These are phyloP conservation scores for Cenococcum geophilum DNA, from an alignment of 495 filamentous ascomycete species.

Conservation along the genomic window DNA sequence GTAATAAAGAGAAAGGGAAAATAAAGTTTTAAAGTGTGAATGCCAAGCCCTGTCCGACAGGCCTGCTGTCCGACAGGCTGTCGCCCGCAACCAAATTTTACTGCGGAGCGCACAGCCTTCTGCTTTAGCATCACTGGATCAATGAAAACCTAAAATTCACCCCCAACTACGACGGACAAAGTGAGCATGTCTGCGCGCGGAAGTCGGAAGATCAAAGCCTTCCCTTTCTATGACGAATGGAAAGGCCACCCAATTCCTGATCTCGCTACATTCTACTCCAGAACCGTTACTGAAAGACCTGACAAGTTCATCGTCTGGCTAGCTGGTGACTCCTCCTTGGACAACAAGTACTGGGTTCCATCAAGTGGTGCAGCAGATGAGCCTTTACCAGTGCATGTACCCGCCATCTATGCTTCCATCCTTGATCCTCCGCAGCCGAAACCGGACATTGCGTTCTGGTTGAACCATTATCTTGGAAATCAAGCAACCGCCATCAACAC, in stretches of 20 bases:
- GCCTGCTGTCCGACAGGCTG: too few species aligned
- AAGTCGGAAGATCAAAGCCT: constrained; percentile 21
- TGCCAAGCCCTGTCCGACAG: too few species aligned
- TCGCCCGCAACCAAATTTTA: too few species aligned
- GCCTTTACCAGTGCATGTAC: constrained; percentile 19
- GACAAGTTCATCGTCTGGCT: constrained; percentile 33
- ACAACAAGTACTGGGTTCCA: constrained; percentile 37
- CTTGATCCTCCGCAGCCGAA: constrained; percentile 24
- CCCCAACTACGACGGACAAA: too few species aligned
- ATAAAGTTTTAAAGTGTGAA: too few species aligned
- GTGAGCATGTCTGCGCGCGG: too few species aligned
- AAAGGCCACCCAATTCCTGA: constrained; percentile 33
- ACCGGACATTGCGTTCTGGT: constrained; percentile 36
- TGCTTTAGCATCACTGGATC: too few species aligned
- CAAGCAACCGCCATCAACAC: constrained; percentile 33
- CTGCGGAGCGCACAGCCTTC: too few species aligned
- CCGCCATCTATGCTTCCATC: constrained; percentile 28
- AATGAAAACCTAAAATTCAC: too few species aligned
- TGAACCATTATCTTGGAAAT: constrained; percentile 33
- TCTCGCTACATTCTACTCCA: constrained; percentile 19
- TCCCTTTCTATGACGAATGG: constrained; percentile 34
- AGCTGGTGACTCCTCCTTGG: constrained; percentile 37
- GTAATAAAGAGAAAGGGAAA: too few species aligned
- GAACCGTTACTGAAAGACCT: constrained; percentile 9
- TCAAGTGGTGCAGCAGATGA: constrained; percentile 23